phyloP scores from a whole-genome alignment of 176 grass and related monocot genomes.

The Eleusine indica region DNA sequence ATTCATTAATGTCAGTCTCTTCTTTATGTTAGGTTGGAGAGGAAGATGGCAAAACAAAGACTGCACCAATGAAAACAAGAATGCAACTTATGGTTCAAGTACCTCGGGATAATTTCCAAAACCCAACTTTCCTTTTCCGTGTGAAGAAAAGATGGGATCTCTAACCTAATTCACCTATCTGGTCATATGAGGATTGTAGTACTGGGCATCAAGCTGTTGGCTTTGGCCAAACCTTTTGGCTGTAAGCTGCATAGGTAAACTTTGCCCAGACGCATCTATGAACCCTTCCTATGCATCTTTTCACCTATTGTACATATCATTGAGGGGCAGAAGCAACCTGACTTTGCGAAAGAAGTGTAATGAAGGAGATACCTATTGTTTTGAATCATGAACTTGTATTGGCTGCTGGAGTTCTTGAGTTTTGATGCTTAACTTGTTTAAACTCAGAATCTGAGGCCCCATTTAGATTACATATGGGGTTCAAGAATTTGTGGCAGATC shows the following conservation, averaged over 20 bases:
- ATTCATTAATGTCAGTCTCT: constrained; percentile 11
- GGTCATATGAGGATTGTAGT: background rate
- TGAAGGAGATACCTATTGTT: background rate
- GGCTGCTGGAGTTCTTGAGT: background rate
- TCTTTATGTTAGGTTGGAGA: constrained; percentile 66
- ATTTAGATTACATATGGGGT: background rate
- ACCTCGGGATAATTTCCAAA: constrained; percentile 65
- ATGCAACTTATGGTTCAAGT: constrained; percentile 85
- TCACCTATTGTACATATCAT: constrained; percentile 43
- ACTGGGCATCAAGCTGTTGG: background rate
- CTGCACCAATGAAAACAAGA: constrained; percentile 80
- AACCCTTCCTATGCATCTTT: constrained; percentile 22
- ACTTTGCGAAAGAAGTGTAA: background rate
- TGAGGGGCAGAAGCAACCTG: background rate
- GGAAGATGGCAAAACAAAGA: constrained; percentile 71
- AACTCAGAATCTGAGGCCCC: background rate
- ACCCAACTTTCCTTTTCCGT: constrained; percentile 66
- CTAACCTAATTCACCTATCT: constrained; percentile 34
- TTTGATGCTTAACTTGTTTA: background rate
- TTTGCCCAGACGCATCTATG: background rate
- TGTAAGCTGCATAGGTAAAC: background rate
- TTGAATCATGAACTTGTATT: background rate
- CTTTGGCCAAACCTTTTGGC: constrained; percentile 20
- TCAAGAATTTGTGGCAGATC: background rate
- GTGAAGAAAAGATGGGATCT: constrained; percentile 99